phyloP scores from a whole-genome alignment of 176 grass and related monocot species.

The Canna indica region DNA sequence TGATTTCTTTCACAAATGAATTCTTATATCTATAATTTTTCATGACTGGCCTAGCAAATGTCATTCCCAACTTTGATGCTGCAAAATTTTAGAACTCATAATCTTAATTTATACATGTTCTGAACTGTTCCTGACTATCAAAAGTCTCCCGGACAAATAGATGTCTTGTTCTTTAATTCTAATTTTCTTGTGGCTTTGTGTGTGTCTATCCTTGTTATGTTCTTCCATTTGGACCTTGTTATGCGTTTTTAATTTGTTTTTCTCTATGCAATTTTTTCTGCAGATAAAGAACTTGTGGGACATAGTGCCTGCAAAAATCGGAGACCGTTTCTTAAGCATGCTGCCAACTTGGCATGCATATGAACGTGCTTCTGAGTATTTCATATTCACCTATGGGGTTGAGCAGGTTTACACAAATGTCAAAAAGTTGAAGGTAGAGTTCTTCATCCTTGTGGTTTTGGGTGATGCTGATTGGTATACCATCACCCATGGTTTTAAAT shows the following conservation, averaged over 20 bases:
- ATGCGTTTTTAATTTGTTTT: neutral
- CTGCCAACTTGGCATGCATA: conserved; percentile 96
- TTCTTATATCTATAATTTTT: neutral
- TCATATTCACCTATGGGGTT: conserved; percentile 68
- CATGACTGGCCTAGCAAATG: neutral
- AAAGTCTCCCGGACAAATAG: neutral
- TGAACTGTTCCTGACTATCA: neutral
- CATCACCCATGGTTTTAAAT: too few relatives aligned
- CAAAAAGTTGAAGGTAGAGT: conserved; percentile 63
- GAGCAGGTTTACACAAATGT: conserved; percentile 95
- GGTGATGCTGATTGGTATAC: neutral
- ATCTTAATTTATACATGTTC: neutral
- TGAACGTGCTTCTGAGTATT: conserved; percentile 80
- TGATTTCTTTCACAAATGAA: neutral
- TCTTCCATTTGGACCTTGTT: neutral
- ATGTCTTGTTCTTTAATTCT: neutral
- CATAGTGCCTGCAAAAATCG: conserved; percentile 52
- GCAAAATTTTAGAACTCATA: neutral
- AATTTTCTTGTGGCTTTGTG: neutral
- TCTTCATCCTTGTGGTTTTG: neutral
- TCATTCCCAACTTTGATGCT: neutral
- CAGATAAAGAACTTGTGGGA: conserved; percentile 94
- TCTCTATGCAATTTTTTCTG: conserved; percentile 21
- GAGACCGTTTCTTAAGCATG: conserved; percentile 94
- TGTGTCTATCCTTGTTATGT: neutral